Conservation (phyloP, 345 rosid species). For the Pistacia atlantica region DNA sequence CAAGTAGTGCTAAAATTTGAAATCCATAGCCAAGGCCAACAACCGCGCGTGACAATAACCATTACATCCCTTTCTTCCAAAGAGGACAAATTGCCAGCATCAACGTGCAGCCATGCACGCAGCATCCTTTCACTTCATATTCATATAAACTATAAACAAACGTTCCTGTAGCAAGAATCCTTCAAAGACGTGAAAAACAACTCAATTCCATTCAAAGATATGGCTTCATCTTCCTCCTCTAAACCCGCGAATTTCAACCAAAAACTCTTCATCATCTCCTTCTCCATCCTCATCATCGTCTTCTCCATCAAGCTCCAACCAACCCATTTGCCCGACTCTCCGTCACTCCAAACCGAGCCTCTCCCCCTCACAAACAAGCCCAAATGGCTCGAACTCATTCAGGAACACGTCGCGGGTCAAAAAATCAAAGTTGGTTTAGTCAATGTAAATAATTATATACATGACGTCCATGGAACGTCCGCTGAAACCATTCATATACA, state of each 20-base stretch:
- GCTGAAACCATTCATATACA: slow-evolving; percentile 33
- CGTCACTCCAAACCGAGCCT: neutral
- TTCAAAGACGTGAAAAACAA: slow-evolving; percentile 3
- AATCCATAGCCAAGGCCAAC: slow-evolving; percentile 1
- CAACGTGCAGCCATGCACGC: slow-evolving; percentile 49
- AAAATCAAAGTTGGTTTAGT: slow-evolving; percentile 62
- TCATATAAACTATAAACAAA: slow-evolving; percentile 4
- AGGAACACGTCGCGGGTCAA: slow-evolving; percentile 24
- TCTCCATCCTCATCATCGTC: slow-evolving; percentile 35
- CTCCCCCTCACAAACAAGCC: slow-evolving; percentile 24
- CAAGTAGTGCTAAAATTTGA: no score
- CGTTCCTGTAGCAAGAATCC: neutral
- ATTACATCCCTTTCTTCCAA: slow-evolving; percentile 12
- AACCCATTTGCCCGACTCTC: neutral
- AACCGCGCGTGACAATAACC: slow-evolving; percentile 15
- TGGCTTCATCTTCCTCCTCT: neutral
- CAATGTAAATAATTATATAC: slow-evolving; percentile 29
- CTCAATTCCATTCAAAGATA: neutral
- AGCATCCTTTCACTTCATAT: neutral
- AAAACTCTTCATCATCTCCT: slow-evolving; percentile 42
- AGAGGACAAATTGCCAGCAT: slow-evolving; percentile 24
- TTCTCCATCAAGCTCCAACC: slow-evolving; percentile 29
- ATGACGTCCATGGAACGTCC: slow-evolving; percentile 21
- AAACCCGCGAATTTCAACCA: slow-evolving; percentile 34
- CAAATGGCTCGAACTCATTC: slow-evolving; percentile 44